Evolutionary conservation across 495 filamentous ascomycete genomes (phyloP).

Genomic region (Tetracladium marchalianum): DNA sequence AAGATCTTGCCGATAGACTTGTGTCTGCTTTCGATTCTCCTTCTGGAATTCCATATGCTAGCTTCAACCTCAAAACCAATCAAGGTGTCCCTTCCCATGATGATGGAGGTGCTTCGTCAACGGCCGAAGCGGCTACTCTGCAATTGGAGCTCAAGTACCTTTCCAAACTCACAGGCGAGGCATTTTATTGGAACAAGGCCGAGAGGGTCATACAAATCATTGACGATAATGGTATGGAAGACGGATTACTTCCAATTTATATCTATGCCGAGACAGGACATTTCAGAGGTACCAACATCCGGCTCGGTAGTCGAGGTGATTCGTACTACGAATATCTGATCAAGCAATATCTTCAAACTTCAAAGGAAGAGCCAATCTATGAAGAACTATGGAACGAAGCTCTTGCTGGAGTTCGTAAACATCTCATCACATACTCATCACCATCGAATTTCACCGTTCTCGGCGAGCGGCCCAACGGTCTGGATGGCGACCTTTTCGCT

Average conservation of each 20-base stretch:
- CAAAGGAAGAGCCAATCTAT: slow-evolving; percentile 76
- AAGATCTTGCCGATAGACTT: slow-evolving; percentile 80
- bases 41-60: slow-evolving; percentile 82
- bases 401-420: slow-evolving; percentile 75
- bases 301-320: slow-evolving; percentile 86
- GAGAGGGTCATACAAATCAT: slow-evolving; percentile 88
- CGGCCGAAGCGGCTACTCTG: slow-evolving; percentile 81
- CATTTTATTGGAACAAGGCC: slow-evolving; percentile 63
- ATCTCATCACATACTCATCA: slow-evolving; percentile 80
- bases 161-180: slow-evolving; percentile 87
- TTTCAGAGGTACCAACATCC: slow-evolving; percentile 77
- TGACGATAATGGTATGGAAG: slow-evolving; percentile 64
- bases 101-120: slow-evolving; percentile 86
- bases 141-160: slow-evolving; percentile 98
- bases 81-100: slow-evolving; percentile 68
- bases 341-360: slow-evolving; percentile 93
- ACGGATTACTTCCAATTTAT: slow-evolving; percentile 86
- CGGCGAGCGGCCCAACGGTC: slow-evolving; percentile 71
- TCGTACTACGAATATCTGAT: slow-evolving; percentile 98
- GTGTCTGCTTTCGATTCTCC: slow-evolving; percentile 78
- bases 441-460: slow-evolving; percentile 74
- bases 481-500: slow-evolving; percentile 52
- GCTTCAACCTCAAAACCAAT: slow-evolving; percentile 72
- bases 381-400: slow-evolving; percentile 88
- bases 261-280: slow-evolving; percentile 68